Evolutionary conservation across 352 stramenopile species (phyloP).

Genomic region (Peronospora farinosa): DNA sequence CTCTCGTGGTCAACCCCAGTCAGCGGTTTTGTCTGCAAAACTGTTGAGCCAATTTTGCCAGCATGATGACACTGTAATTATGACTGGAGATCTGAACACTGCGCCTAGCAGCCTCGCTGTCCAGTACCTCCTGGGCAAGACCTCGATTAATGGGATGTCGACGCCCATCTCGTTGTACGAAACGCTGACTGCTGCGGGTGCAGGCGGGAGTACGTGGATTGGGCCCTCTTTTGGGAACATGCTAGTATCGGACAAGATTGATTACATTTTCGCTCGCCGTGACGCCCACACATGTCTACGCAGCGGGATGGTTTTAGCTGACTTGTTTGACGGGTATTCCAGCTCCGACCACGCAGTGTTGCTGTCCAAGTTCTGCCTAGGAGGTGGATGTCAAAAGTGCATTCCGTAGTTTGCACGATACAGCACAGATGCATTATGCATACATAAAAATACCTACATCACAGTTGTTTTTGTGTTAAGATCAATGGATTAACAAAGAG

Average conservation of each 20-base stretch:
- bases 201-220: constrained; percentile 53
- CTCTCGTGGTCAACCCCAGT: constrained; percentile 43
- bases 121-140: constrained; percentile 35
- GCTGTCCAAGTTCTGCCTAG: constrained; percentile 57
- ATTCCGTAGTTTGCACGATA: constrained; percentile 12
- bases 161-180: constrained; percentile 58
- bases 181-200: constrained; percentile 39
- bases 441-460: no score
- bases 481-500: no score
- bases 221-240: constrained; percentile 39
- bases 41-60: constrained; percentile 41
- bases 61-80: constrained; percentile 38
- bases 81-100: constrained; percentile 72
- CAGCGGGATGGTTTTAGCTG: constrained; percentile 34
- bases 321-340: constrained; percentile 44
- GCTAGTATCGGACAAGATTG: constrained; percentile 35
- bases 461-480: no score
- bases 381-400: constrained; percentile 30
- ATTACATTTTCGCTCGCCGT: constrained; percentile 62
- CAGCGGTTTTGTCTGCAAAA: constrained; percentile 42
- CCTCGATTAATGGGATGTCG: constrained; percentile 17
- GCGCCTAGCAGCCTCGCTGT: constrained; percentile 28
- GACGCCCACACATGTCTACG: constrained; percentile 44
- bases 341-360: constrained; percentile 60
- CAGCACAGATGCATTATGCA: no score